Conservation (phyloP, 768 basidiomycete species). For the Rhodotorula babjevae region DNA sequence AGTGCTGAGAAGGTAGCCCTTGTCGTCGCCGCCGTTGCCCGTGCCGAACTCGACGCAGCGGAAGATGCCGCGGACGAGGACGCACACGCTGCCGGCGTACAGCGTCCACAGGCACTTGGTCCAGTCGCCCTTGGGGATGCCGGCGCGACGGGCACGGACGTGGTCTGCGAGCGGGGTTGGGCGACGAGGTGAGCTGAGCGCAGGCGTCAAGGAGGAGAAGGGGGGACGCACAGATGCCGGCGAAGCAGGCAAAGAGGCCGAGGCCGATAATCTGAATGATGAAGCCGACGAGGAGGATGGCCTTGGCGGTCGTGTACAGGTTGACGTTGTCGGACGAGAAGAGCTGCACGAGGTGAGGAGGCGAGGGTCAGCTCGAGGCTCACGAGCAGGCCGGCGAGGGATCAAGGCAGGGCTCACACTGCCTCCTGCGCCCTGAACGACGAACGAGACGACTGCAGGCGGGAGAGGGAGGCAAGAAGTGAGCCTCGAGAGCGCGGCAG, state of each 20-base stretch:
- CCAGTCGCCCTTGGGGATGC: conserved; percentile 23
- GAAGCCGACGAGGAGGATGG: conserved; percentile 34
- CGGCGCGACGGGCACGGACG: conserved; percentile 13
- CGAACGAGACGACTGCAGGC: conserved; percentile 9
- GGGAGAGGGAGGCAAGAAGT: background rate
- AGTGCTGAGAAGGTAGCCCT: conserved; percentile 18
- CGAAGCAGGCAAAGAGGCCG: conserved; percentile 30
- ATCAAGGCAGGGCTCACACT: background rate
- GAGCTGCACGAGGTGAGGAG: conserved; percentile 1
- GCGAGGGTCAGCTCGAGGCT: too few species aligned
- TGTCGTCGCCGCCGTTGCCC: conserved; percentile 6
- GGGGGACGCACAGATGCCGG: conserved; percentile 13
- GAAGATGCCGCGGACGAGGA: conserved; percentile 33
- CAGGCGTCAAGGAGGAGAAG: too few species aligned
- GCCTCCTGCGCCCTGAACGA: conserved; percentile 34
- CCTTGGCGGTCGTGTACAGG: conserved; percentile 29
- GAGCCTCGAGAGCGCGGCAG: background rate
- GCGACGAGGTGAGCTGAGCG: background rate
- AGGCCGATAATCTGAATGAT: conserved; percentile 28
- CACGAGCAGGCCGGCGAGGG: too few species aligned
- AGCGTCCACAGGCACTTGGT: conserved; percentile 31
- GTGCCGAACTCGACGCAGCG: conserved; percentile 33
- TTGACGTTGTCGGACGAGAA: conserved; percentile 29
- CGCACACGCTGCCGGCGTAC: conserved; percentile 19
- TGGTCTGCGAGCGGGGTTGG: conserved; percentile 4